Percentiles rank a stretch among this genome's conserved stretches.
phyloP scores from a whole-genome alignment of 164 flowering plant species.

The Liquidambar formosana region DNA sequence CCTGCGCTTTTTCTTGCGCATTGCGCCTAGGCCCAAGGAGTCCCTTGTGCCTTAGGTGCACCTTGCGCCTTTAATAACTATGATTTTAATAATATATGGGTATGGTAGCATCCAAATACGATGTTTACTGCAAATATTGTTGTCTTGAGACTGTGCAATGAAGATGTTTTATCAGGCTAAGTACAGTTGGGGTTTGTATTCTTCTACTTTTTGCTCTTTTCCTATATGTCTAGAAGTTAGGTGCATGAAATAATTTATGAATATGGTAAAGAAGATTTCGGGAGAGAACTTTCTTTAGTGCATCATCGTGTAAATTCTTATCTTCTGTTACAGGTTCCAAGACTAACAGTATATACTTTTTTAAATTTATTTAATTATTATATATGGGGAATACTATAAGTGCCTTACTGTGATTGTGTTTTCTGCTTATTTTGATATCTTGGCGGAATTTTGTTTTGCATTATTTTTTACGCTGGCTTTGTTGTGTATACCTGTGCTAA shows the following conservation, averaged over 20 bases:
- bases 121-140: too few relatives aligned
- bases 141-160: too few relatives aligned
- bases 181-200: too few relatives aligned
- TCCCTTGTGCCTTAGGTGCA: too few relatives aligned
- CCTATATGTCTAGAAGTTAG: background rate
- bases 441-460: background rate
- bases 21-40: too few relatives aligned
- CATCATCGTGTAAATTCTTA: background rate
- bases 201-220: background rate
- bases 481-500: background rate
- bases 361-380: background rate
- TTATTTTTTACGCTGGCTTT: background rate
- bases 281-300: background rate
- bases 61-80: too few relatives aligned
- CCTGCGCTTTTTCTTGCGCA: too few relatives aligned
- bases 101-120: too few relatives aligned
- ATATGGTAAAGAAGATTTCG: background rate
- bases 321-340: too few relatives aligned
- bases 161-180: too few relatives aligned
- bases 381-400: background rate
- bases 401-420: background rate
- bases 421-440: background rate
- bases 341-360: background rate
- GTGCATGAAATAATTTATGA: background rate
- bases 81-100: too few relatives aligned